Evolutionary conservation across 2,329 filamentous ascomycete species (phyloP).

Genomic region (Talaromyces albobiverticillius): DNA sequence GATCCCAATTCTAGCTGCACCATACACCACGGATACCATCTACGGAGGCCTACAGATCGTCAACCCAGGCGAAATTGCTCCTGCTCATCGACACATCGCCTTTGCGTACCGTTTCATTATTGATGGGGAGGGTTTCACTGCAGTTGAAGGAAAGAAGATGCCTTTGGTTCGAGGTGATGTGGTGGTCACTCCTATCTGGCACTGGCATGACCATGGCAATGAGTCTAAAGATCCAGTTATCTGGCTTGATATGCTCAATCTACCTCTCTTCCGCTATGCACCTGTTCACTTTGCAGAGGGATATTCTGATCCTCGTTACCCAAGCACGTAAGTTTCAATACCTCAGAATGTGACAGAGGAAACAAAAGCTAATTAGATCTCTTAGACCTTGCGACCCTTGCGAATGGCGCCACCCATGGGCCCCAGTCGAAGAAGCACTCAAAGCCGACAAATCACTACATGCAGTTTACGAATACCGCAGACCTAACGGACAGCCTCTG

Average conservation of each 20-base stretch:
- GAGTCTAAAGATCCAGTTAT: conserved; percentile 52
- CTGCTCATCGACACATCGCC: conserved; percentile 53
- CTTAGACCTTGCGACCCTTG: conserved; percentile 31
- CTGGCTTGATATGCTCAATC: conserved; percentile 57
- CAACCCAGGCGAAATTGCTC: conserved; percentile 52
- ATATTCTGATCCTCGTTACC: conserved; percentile 48
- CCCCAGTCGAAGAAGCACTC: conserved; percentile 29
- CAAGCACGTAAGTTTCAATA: conserved; percentile 43
- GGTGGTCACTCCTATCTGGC: conserved; percentile 54
- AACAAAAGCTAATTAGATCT: conserved; percentile 24
- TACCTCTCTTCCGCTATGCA: conserved; percentile 51
- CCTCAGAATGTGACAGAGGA: conserved; percentile 41
- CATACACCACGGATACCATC: conserved; percentile 55
- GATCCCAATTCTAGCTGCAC: conserved; percentile 37
- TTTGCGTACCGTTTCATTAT: conserved; percentile 26
- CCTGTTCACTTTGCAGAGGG: conserved; percentile 56
- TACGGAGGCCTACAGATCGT: conserved; percentile 55
- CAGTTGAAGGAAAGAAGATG: conserved; percentile 52
- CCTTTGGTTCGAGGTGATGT: conserved; percentile 51
- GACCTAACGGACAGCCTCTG: background rate
- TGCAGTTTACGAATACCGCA: background rate
- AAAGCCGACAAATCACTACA: conserved; percentile 23
- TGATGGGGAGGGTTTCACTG: conserved; percentile 41
- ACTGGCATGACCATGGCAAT: conserved; percentile 59
- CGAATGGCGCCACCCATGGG: conserved; percentile 17